Conservation (phyloP, 768 basidiomycete genomes). For the Candolleomyces eurysporus region DNA sequence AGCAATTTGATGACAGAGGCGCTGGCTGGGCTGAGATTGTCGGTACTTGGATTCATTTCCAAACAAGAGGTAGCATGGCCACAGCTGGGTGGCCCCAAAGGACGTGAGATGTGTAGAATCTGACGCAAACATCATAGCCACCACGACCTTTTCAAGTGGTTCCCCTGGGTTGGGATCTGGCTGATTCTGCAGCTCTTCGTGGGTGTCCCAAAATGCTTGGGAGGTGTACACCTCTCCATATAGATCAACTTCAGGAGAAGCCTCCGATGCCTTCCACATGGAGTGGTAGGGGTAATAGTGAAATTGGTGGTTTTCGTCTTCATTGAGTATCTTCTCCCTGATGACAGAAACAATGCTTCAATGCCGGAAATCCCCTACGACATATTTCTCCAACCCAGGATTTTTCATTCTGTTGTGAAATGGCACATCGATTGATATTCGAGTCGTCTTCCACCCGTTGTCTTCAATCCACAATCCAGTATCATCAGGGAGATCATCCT, state of each 20-base stretch:
- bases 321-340: neutral
- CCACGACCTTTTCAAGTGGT: slow-evolving; percentile 10
- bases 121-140: slow-evolving; percentile 25
- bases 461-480: neutral
- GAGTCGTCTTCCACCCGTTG: neutral
- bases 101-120: slow-evolving; percentile 16
- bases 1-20: slow-evolving; percentile 15
- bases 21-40: slow-evolving; percentile 6
- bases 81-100: slow-evolving; percentile 15
- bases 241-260: neutral
- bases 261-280: neutral
- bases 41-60: slow-evolving; percentile 19
- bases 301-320: neutral
- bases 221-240: neutral
- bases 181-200: slow-evolving; percentile 4
- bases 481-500: neutral
- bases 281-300: neutral
- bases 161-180: no score
- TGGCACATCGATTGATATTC: neutral
- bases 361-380: neutral
- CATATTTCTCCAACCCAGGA: neutral
- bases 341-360: neutral
- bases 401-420: neutral
- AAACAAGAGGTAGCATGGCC: slow-evolving; percentile 18
- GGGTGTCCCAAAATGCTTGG: slow-evolving; percentile 3